A percentile compares a stretch with the other conserved stretches of the same genome.
Evolutionary conservation across 83 land plant species (phyloP).

Genomic region (Picea mariana): DNA sequence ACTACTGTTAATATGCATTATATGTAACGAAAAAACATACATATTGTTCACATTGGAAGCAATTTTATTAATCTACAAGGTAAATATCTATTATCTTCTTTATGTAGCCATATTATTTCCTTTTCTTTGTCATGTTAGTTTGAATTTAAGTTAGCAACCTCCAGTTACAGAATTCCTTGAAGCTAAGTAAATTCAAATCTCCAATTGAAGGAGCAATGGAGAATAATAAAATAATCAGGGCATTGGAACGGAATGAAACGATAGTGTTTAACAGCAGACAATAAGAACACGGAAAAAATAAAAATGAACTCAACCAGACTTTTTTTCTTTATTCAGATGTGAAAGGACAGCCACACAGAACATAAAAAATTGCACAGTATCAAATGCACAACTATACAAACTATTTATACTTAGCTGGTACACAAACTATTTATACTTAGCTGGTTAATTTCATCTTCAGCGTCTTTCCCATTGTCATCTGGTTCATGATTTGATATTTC

Average conservation of each 20-base stretch:
- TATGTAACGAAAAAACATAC: not conserved
- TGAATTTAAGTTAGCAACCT: too few relatives aligned
- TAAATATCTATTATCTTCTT: not conserved
- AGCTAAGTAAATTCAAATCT: too few relatives aligned
- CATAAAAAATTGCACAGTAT: too few relatives aligned
- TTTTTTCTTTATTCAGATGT: not conserved
- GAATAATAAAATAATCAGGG: too few relatives aligned
- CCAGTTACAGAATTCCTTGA: too few relatives aligned
- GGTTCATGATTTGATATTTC: not conserved
- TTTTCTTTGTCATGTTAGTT: not conserved
- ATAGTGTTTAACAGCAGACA: too few relatives aligned
- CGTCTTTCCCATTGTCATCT: not conserved
- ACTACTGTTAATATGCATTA: not conserved
- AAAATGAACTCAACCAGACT: too few relatives aligned
- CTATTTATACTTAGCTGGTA: not conserved
- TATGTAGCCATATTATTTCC: not conserved
- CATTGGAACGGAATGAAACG: too few relatives aligned
- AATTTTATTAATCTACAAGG: not conserved
- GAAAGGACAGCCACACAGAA: too few relatives aligned
- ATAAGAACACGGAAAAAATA: too few relatives aligned
- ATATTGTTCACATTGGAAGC: not conserved
- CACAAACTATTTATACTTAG: not conserved
- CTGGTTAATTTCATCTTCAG: not conserved
- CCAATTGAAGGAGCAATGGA: too few relatives aligned
- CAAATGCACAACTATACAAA: not conserved